A percentile compares a stretch with the other conserved stretches of the same genome.
Evolutionary conservation across 1,284 basidiomycete genomes (phyloP).

Genomic region (Moesziomyces aphidis): DNA sequence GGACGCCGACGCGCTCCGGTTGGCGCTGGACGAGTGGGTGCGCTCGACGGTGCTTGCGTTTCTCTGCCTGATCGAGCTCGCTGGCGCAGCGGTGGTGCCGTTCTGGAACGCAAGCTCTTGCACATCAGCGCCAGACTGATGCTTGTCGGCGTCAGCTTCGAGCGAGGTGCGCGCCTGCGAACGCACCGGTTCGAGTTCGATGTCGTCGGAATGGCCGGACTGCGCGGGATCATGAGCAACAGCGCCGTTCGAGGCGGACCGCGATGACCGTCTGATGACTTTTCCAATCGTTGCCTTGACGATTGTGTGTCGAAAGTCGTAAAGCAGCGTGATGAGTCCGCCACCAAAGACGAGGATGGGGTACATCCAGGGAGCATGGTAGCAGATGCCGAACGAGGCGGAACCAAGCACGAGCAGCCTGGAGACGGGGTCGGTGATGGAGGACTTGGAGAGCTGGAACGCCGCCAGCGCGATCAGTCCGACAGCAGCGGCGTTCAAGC

Average conservation of each 20-base stretch:
- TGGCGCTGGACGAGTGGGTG: neutral
- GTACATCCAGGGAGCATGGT: conserved; percentile 70
- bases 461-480: conserved; percentile 74
- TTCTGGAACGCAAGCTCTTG: conserved; percentile 24
- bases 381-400: conserved; percentile 72
- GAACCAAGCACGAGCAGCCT: conserved; percentile 71
- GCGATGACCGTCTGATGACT: neutral
- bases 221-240: neutral
- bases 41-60: conserved; percentile 12
- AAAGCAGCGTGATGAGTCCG: conserved; percentile 64
- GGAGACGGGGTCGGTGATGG: conserved; percentile 72
- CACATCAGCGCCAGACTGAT: conserved; percentile 9
- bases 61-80: conserved; percentile 14
- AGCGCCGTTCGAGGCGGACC: neutral
- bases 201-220: conserved; percentile 18
- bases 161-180: conserved; percentile 3
- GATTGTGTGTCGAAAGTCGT: conserved; percentile 61
- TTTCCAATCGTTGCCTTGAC: neutral
- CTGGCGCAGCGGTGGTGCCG: neutral
- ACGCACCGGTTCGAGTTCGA: conserved; percentile 38
- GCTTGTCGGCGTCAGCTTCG: conserved; percentile 18
- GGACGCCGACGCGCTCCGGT: neutral
- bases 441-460: conserved; percentile 71
- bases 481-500: conserved; percentile 74
- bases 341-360: conserved; percentile 68